phyloP scores from a whole-genome alignment of 495 filamentous ascomycete species.

The Terfezia claveryi region DNA sequence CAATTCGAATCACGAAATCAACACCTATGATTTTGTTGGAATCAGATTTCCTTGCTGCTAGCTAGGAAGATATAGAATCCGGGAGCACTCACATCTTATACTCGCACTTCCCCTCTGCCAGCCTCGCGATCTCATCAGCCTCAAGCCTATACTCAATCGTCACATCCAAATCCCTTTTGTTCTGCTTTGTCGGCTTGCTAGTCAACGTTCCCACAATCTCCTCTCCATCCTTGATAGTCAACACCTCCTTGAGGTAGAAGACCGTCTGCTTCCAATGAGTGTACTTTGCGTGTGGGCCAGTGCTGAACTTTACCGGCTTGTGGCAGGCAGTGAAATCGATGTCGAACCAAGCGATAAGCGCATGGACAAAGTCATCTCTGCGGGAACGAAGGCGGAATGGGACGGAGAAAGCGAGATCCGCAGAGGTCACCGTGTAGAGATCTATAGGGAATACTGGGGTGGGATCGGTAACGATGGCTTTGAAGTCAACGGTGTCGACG shows the following conservation, averaged over 20 bases:
- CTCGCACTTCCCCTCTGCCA: constrained; percentile 44
- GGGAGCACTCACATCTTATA: constrained; percentile 64
- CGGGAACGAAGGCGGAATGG: constrained; percentile 33
- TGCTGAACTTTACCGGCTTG: constrained; percentile 44
- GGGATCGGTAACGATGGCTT: constrained; percentile 60
- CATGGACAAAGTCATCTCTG: constrained; percentile 41
- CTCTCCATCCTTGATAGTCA: constrained; percentile 66
- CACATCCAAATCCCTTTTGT: constrained; percentile 87
- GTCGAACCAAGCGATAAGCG: constrained; percentile 61
- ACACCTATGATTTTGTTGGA: neutral
- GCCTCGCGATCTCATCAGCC: constrained; percentile 44
- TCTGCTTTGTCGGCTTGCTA: constrained; percentile 80
- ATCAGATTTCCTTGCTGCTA: neutral
- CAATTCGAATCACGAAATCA: neutral
- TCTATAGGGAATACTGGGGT: constrained; percentile 55
- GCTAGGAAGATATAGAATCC: neutral
- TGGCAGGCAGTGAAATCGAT: constrained; percentile 46
- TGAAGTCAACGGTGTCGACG: constrained; percentile 60
- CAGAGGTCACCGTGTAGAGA: constrained; percentile 50
- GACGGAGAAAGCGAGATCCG: constrained; percentile 55
- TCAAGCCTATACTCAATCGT: constrained; percentile 61
- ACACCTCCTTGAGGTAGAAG: constrained; percentile 64
- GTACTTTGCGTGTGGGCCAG: constrained; percentile 73
- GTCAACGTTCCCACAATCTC: constrained; percentile 45
- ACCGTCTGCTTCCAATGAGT: constrained; percentile 93